Evolutionary conservation across 805 yeast species (phyloP), one percentile per base, ranked within the genome.

Genomic region (Candida tallmaniae): DNA sequence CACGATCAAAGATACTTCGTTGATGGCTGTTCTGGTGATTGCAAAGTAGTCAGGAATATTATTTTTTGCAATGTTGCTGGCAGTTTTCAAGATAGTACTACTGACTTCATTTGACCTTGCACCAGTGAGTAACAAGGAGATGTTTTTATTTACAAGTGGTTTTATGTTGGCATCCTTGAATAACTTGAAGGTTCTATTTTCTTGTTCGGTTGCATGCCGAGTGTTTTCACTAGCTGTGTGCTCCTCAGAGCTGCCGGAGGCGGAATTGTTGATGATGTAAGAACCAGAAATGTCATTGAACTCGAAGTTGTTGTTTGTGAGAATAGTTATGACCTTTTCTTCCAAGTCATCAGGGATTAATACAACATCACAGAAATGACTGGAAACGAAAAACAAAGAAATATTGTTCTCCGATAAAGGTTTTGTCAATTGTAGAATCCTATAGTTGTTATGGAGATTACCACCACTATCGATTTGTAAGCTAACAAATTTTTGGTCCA

Each of bases 381-480:
- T 75, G 12, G 79, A 69, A 21, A 80, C 52, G 53, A 79, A 80
- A 48, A 77, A 79, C 22, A 80, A 60, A 2, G 84, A 69, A 20
- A 80, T 76, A 12, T 65, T 67, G 30, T 75, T 74, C 24, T 63
- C 60, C 1, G 81, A 69, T n/a, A 80, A 56, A 1, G 85, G 85
- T 32, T 65, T 62, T 1, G 82, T 76, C 25, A 80, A 54, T 35
- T 73, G 74, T 29, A 79, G 51, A 11, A 79, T 77, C 27, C 80
- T 57, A n/a, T n/a, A n/a, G 26, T 58, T 50, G 42, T 72, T 75
- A 19, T 34, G 33, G 44, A 65, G 68, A 13, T 65, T 60, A 0
- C 84, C 83, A 44, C 76, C 83, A 35, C 75, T 71, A 39, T 77
- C 78, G 3, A 80, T 73, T 42, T 76, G 81, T 17, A 80, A 54